Conservation (phyloP, 2,329 filamentous ascomycete species). For the Clarireedia homoeocarpa region DNA sequence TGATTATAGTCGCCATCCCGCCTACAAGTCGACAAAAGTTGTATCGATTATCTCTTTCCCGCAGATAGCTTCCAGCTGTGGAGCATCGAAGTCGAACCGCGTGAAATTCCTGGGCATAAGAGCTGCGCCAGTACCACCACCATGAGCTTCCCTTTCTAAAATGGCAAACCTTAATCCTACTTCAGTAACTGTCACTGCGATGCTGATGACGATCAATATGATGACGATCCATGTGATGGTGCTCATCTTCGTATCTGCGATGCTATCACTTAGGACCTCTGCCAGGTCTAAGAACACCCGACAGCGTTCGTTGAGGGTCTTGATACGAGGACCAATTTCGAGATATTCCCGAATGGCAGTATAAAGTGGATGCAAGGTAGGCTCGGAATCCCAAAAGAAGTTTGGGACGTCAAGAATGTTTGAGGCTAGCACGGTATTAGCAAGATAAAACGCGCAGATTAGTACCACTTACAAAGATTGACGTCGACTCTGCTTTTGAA, state of each 20-base stretch:
- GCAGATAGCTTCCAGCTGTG: constrained; percentile 27
- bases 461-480: constrained; percentile 71
- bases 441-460: constrained; percentile 5
- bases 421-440: constrained; percentile 51
- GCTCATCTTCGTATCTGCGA: constrained; percentile 93
- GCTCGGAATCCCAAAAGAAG: constrained; percentile 98
- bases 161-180: constrained; percentile 81
- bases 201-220: constrained; percentile 81
- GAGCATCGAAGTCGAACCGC: constrained; percentile 21
- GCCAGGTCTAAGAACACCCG: constrained; percentile 93
- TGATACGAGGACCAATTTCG: constrained; percentile 91
- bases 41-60: constrained; percentile 21
- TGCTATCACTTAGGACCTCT: constrained; percentile 86
- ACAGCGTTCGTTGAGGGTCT: constrained; percentile 94
- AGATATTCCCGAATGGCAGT: constrained; percentile 92
- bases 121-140: background rate
- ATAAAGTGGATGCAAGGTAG: constrained; percentile 90
- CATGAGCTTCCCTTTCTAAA: constrained; percentile 36
- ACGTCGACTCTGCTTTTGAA: constrained; percentile 96
- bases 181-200: constrained; percentile 84
- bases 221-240: constrained; percentile 98
- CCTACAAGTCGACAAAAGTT: constrained; percentile 19
- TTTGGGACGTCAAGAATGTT: constrained; percentile 95
- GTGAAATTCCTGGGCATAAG: constrained; percentile 21
- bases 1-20: background rate